Percentiles rank a stretch among this genome's conserved stretches.
Evolutionary conservation across 2,329 filamentous ascomycete genomes (phyloP).

Genomic region (Salinomyces thailandicus): DNA sequence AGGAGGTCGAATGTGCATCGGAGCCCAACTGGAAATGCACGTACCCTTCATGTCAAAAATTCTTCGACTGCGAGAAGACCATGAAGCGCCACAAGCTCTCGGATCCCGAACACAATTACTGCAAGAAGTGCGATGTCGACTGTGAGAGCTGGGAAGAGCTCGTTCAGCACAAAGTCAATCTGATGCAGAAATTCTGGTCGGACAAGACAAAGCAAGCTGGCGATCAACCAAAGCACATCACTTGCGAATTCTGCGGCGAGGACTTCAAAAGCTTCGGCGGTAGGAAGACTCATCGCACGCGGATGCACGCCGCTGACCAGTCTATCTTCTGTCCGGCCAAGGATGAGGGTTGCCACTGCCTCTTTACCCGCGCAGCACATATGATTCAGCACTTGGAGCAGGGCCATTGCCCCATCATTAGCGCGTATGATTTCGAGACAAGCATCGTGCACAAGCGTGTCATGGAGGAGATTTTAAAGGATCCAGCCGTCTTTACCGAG

Average conservation of each 20-base stretch:
- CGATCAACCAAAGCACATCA: conserved; percentile 33
- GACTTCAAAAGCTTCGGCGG: conserved; percentile 47
- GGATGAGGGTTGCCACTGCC: conserved; percentile 36
- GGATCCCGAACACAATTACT: conserved; percentile 35
- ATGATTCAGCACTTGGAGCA: conserved; percentile 47
- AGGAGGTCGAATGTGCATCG: too few species aligned
- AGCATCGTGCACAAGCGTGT: conserved; percentile 43
- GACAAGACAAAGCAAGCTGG: conserved; percentile 9
- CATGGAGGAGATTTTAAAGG: conserved; percentile 27
- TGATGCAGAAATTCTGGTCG: conserved; percentile 21
- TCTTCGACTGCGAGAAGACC: conserved; percentile 35
- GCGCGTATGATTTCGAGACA: conserved; percentile 33
- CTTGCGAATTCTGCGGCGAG: conserved; percentile 46
- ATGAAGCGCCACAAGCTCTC: conserved; percentile 44
- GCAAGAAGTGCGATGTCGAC: conserved; percentile 33
- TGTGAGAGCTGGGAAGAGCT: conserved; percentile 24
- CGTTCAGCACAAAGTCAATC: conserved; percentile 24
- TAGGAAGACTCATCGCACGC: conserved; percentile 41
- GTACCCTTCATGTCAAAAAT: conserved; percentile 38
- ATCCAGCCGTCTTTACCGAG: conserved; percentile 15
- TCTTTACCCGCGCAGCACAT: conserved; percentile 39
- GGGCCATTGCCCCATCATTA: conserved; percentile 39
- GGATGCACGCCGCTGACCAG: conserved; percentile 37
- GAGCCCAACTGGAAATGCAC: too few species aligned
- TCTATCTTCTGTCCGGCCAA: conserved; percentile 36